Percentiles rank a stretch among this genome's conserved stretches.
phyloP scores from a whole-genome alignment of 495 filamentous ascomycete species.

The Penicillium samsonianum region DNA sequence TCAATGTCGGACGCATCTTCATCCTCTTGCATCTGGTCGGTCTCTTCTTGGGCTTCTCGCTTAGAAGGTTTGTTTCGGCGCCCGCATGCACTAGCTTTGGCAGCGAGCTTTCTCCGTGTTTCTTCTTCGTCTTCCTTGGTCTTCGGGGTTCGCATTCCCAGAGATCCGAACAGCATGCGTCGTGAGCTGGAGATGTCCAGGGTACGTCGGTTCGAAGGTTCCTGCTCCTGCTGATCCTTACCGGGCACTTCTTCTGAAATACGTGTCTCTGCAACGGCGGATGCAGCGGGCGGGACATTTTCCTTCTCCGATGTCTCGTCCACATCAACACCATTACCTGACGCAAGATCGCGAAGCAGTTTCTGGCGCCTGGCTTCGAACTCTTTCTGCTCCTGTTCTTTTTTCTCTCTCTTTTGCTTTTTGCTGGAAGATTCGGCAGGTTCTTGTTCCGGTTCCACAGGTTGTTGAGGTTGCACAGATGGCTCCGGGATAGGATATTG shows the following conservation, averaged over 20 bases:
- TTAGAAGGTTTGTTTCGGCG: conserved; percentile 18
- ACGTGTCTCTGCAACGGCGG: conserved; percentile 10
- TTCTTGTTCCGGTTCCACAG: conserved; percentile 3
- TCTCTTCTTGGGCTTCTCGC: conserved; percentile 9
- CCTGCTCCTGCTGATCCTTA: conserved; percentile 15
- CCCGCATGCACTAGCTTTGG: conserved; percentile 31
- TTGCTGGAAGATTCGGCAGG: conserved; percentile 15
- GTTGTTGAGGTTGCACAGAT: neutral
- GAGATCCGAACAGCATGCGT: conserved; percentile 68
- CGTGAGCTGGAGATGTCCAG: conserved; percentile 66
- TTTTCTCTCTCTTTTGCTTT: conserved; percentile 18
- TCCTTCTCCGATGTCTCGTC: conserved; percentile 39
- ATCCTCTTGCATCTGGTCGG: conserved; percentile 26
- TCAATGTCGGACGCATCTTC: conserved; percentile 38
- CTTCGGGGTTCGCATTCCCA: conserved; percentile 69
- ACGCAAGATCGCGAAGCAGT: conserved; percentile 51
- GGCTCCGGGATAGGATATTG: neutral
- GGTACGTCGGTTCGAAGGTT: conserved; percentile 41
- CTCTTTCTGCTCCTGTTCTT: conserved; percentile 33
- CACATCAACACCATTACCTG: conserved; percentile 53
- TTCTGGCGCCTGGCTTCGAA: conserved; percentile 55
- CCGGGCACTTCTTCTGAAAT: conserved; percentile 5
- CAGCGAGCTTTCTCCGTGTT: conserved; percentile 57
- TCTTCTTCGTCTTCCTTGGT: conserved; percentile 66
- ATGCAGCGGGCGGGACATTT: conserved; percentile 29